Conservation (phyloP, 306 rosid genomes). For the Amphicarpaea edgeworthii region DNA sequence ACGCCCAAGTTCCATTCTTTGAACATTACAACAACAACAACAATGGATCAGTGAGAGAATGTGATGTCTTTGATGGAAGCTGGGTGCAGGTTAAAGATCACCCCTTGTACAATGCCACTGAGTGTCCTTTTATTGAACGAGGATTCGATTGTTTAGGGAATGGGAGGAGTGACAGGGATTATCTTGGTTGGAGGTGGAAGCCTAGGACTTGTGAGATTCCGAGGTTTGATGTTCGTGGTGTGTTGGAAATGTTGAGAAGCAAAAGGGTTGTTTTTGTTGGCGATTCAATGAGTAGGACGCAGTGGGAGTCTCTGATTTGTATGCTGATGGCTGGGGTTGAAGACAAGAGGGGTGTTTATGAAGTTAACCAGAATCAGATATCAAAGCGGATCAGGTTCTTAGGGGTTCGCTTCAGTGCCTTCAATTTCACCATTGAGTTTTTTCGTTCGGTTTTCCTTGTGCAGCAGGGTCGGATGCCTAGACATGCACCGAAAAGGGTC, state of each 20-base stretch:
- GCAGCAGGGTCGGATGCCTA: slow-evolving; percentile 64
- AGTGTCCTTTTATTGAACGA: slow-evolving; percentile 82
- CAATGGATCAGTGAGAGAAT: slow-evolving; percentile 47
- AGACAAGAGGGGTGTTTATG: slow-evolving; percentile 78
- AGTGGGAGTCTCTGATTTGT: slow-evolving; percentile 91
- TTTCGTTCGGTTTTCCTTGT: slow-evolving; percentile 87
- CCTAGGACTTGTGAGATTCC: slow-evolving; percentile 70
- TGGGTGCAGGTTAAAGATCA: slow-evolving; percentile 63
- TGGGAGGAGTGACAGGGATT: slow-evolving; percentile 70
- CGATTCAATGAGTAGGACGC: slow-evolving; percentile 93
- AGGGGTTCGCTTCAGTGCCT: slow-evolving; percentile 78
- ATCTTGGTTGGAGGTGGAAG: slow-evolving; percentile 84
- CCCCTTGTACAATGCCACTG: slow-evolving; percentile 78
- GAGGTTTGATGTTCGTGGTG: slow-evolving; percentile 54
- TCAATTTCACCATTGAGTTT: slow-evolving; percentile 80
- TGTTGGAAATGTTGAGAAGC: slow-evolving; percentile 65
- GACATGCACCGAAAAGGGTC: slow-evolving; percentile 80
- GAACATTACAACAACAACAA: slow-evolving; percentile 35
- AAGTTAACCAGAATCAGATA: slow-evolving; percentile 72
- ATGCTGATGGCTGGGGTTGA: slow-evolving; percentile 85
- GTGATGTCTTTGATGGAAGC: slow-evolving; percentile 72
- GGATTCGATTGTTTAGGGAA: slow-evolving; percentile 84
- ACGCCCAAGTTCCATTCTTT: slow-evolving; percentile 41
- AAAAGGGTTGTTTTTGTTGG: slow-evolving; percentile 87
- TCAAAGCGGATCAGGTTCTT: slow-evolving; percentile 71